Evolutionary conservation across 305 asterid genomes (phyloP).

Genomic region (Fraxinus albicans): DNA sequence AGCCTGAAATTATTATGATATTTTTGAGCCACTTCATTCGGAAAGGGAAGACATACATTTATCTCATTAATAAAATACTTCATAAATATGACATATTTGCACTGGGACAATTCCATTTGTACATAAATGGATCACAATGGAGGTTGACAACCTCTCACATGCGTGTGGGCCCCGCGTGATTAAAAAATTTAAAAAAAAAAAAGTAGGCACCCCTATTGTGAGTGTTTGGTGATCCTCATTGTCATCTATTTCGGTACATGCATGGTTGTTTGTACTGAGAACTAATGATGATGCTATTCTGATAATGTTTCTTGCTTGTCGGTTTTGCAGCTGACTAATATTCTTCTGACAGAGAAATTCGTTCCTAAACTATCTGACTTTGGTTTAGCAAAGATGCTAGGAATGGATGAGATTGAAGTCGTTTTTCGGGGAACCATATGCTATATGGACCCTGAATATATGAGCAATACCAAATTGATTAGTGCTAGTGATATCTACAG

Average conservation of each 20-base stretch:
- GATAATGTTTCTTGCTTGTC: not conserved
- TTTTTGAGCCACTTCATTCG: not conserved
- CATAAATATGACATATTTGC: not conserved
- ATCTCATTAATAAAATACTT: not conserved
- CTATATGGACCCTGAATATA: conserved; percentile 88
- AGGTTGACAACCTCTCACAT: too few relatives aligned
- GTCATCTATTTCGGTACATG: too few relatives aligned
- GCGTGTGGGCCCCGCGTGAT: too few relatives aligned
- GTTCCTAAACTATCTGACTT: conserved; percentile 76
- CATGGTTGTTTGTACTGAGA: not conserved
- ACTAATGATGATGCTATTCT: not conserved
- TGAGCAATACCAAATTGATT: conserved; percentile 80
- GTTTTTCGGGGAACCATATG: conserved; percentile 80
- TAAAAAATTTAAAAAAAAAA: too few relatives aligned
- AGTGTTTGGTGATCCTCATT: too few relatives aligned
- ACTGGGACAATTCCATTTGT: too few relatives aligned
- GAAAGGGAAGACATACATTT: not conserved
- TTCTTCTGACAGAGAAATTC: conserved; percentile 63
- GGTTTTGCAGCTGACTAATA: conserved; percentile 64
- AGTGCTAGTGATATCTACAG: conserved; percentile 84
- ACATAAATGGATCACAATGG: too few relatives aligned
- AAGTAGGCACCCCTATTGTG: too few relatives aligned
- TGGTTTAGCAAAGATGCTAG: conserved; percentile 71
- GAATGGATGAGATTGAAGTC: conserved; percentile 75
- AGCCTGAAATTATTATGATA: not conserved